A percentile compares a stretch with the other conserved stretches of the same genome.
phyloP scores from a whole-genome alignment of 202 grass and related monocot species.

The Panicum virgatum region DNA sequence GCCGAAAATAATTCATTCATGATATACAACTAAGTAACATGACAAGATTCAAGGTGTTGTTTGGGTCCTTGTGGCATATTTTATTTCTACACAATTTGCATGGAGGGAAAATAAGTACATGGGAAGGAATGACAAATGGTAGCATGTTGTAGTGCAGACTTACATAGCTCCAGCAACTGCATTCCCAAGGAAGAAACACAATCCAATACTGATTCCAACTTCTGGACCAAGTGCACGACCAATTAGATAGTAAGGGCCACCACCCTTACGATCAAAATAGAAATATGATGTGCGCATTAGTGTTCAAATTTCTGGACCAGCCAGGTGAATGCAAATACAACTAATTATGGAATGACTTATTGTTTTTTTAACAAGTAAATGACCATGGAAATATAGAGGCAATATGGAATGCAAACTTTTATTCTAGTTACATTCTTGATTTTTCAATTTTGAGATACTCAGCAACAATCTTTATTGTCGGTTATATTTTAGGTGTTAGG shows the following conservation, averaged over 20 bases:
- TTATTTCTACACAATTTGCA: neutral
- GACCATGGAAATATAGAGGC: neutral
- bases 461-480: neutral
- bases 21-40: slow-evolving; percentile 3
- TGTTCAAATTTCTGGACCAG: neutral
- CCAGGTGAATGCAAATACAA: neutral
- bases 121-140: neutral
- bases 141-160: slow-evolving; percentile 33
- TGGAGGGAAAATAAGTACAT: neutral
- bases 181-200: slow-evolving; percentile 98
- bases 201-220: slow-evolving; percentile 98
- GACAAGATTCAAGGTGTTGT: neutral
- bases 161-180: slow-evolving; percentile 97
- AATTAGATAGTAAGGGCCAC: slow-evolving; percentile 96
- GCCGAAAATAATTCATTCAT: neutral
- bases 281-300: neutral
- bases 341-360: neutral
- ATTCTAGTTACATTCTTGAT: neutral
- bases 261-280: slow-evolving; percentile 50
- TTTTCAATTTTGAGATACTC: neutral
- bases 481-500: neutral
- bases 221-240: slow-evolving; percentile 92
- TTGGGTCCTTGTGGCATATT: neutral
- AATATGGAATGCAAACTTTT: slow-evolving; percentile 11
- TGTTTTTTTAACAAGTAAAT: neutral